Conservation (phyloP, 2,329 filamentous ascomycete species). For the Neonectria faginata region DNA sequence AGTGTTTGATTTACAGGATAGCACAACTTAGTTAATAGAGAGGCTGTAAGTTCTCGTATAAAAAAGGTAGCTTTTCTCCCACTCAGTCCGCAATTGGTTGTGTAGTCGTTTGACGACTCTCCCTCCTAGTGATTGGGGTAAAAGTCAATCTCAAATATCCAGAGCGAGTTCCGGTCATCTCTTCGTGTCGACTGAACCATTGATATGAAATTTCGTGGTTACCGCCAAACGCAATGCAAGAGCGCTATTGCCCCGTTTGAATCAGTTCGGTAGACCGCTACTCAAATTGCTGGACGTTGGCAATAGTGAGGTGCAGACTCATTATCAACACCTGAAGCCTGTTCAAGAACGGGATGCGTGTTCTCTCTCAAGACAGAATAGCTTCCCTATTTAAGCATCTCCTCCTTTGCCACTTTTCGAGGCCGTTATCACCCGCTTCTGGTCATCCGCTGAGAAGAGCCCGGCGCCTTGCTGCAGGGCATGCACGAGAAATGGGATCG, state of each 20-base stretch:
- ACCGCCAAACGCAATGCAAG: background rate
- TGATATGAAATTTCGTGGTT: background rate
- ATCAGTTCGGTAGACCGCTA: too few relatives aligned
- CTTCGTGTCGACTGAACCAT: background rate
- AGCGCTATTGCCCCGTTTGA: background rate
- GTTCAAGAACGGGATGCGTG: too few relatives aligned
- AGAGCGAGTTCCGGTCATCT: background rate
- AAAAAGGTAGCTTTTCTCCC: background rate
- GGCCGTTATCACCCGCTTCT: conserved; percentile 45
- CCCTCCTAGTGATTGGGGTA: background rate
- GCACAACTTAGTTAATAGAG: background rate
- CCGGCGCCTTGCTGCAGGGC: conserved; percentile 75
- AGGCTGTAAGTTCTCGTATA: background rate
- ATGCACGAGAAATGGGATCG: conserved; percentile 73
- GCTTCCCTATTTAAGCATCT: conserved; percentile 25
- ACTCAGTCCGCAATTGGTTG: background rate
- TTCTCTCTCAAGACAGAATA: background rate
- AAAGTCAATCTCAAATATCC: background rate
- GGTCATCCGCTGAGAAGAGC: conserved; percentile 64
- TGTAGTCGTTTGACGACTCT: background rate
- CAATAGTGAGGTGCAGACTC: too few relatives aligned
- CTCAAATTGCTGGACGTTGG: background rate
- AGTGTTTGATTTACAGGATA: background rate
- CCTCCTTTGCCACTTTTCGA: conserved; percentile 30
- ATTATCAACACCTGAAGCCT: background rate